Evolutionary conservation across 768 basidiomycete species (phyloP), one percentile per base, ranked within the genome.

Genomic region (Naganishia vishniacii): DNA sequence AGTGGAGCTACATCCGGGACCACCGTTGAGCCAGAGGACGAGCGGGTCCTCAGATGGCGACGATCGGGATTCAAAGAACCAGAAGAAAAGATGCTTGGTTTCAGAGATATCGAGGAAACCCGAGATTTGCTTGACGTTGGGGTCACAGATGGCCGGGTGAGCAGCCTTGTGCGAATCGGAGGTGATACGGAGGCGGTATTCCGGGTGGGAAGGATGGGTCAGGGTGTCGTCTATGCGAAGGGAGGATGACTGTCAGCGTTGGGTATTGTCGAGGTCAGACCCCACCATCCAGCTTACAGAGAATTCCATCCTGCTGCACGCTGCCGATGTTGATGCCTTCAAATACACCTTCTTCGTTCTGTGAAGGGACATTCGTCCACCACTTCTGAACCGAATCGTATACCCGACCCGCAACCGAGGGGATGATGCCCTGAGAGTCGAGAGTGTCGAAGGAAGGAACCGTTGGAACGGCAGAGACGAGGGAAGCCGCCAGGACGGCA

Each of bases 11-110:
- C 74, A 74, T 16, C 75, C 83, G 23, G 85, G 85, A 13, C 87
- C 86, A 34, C 89, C 89, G 68, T 89, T 90, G n/a, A 90, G 29
- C 93, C 93, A 95, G 48, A 95, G 80, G 9, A 93, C 81, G 1
- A 97, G 82, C 4, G 92, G 93, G 6, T 88, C 91, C 59, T 84
- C 80, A 56, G 82, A 78, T 0, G 94, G 92, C 18, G 83, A 81
- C 60, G 78, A 80, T 37, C 92, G 82, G 0, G 88, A 84, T 78
- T 95, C 93, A 69, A 97, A 81, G 70, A 70, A 87, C 89, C 89
- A 91, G 80, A 89, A 91, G 82, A 91, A 92, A 25, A 91, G 80
- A 70, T 91, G 89, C 69, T 87, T 87, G 69, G 85, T 84, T 9
- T 88, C 83, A 0, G 84, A 83, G 61, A 89, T 83, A 72, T 91